Conservation (phyloP, 257 asterid genomes). For the Phtheirospermum japonicum region DNA sequence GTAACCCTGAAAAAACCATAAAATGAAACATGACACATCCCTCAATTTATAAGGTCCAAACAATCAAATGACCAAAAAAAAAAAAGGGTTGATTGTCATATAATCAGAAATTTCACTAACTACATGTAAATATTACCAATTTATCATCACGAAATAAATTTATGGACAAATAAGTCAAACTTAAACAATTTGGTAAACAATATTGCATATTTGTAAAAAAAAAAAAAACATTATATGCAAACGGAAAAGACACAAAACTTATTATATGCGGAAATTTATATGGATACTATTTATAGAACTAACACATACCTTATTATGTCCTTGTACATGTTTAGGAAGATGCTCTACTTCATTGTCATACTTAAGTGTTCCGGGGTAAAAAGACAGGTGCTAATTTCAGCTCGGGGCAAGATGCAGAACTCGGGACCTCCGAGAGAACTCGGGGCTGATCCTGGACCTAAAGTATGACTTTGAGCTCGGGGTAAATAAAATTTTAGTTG, state of each 20-base stretch:
- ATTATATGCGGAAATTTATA: not conserved
- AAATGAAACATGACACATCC: conserved; percentile 1
- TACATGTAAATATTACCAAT: not conserved
- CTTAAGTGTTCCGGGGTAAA: conserved; percentile 64
- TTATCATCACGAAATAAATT: conserved; percentile 11
- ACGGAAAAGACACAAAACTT: not conserved
- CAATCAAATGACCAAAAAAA: not conserved
- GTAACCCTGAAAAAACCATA: conserved; percentile 48
- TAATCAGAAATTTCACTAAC: conserved; percentile 4
- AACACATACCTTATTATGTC: conserved; percentile 68
- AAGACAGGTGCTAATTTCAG: too few species aligned
- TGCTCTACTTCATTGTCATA: conserved; percentile 94
- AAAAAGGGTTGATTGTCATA: not conserved
- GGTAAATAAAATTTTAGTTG: too few species aligned
- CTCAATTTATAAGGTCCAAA: conserved; percentile 4
- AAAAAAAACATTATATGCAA: not conserved
- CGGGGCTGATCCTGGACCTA: too few species aligned
- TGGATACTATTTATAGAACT: conserved; percentile 2
- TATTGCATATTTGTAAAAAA: not conserved
- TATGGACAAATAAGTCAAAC: not conserved
- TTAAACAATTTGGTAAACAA: not conserved
- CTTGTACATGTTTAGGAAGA: conserved; percentile 77
- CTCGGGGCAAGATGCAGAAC: too few species aligned
- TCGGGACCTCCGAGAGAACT: too few species aligned
- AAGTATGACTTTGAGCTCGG: too few species aligned